Base-by-base conservation (phyloP, 2,329 filamentous ascomycete species). In the Phaeosphaeria sp. region DNA sequence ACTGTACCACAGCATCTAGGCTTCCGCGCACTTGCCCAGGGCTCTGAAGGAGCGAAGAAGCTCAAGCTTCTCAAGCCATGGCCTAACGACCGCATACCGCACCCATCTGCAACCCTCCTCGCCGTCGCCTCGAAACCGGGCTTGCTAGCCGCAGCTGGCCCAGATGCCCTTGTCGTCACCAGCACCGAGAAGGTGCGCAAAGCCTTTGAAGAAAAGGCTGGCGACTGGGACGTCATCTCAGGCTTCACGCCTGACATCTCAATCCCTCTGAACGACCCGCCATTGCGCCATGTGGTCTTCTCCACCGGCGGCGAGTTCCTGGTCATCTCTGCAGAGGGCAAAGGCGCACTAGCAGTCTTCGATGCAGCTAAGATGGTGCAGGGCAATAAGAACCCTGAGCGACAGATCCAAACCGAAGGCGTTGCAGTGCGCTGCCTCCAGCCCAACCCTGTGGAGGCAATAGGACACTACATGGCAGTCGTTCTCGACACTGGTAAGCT, bases 201-300 rank as follows among this genome's bases (percentile, higher is more conserved):
- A 63, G 88, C 90, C 1, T 94, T 96, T 72, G 83, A 62, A n/a
- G 39, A 58, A 17, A 61, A 85, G 56, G 77, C 82, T 13, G 80
- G 83, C 36, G 84, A 87, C 62, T 79, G 83, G 56, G 88, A 89
- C 60, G 87, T 93, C 62, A 80, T 90, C 54, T 87, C 90, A 61
- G 73, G 83, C 13, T 96, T 96, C 69, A 81, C 87, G 58, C 90
- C 93, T 2, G 87, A 94, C 73, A 81, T 91, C 51, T 89, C 84
- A 58, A 84, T 98, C 6, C 82, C 88, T 3, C 23, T 55, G 39
- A 23, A 18, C 1, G 84, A 96, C 69, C 86, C 90, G 70, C 88
- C 90, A 66, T 85, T 97, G 53, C 96, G 92, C 11, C 95, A 99
- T 75, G 83, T 99, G 20, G 88, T 89, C 17, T 99, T 99, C 75